These are phyloP conservation scores for Prunus mume DNA, from an alignment of 306 rosid genomes.

Conservation along the genomic window DNA sequence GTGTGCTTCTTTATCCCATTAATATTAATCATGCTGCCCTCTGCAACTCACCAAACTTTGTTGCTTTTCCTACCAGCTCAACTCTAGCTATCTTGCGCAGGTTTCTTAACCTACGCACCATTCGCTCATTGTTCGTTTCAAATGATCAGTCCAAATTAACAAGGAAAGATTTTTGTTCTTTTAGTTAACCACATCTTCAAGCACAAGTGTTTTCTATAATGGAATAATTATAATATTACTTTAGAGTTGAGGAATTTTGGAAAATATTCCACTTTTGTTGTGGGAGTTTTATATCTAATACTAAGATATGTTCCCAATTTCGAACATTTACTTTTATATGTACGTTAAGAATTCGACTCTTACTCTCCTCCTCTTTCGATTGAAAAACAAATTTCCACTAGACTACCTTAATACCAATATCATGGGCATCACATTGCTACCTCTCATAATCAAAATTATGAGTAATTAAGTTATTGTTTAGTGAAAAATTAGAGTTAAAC, in stretches of 20 bases:
- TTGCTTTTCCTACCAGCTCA: conserved; percentile 21
- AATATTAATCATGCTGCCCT: conserved; percentile 20
- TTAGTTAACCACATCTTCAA: no score
- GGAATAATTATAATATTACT: no score
- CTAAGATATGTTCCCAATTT: neutral
- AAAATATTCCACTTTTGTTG: neutral
- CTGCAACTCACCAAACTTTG: conserved; percentile 41
- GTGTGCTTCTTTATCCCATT: conserved; percentile 18
- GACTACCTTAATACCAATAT: neutral
- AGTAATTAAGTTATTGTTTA: neutral
- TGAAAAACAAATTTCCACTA: no score
- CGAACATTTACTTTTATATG: neutral
- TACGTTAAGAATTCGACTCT: neutral
- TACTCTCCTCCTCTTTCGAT: neutral
- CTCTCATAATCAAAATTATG: neutral
- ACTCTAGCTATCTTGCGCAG: conserved; percentile 19
- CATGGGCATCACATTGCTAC: neutral
- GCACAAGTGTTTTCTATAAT: no score
- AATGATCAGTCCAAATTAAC: neutral
- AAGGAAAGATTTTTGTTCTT: no score
- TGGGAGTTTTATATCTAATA: neutral
- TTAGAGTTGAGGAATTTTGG: no score
- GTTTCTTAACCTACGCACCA: conserved; percentile 13
- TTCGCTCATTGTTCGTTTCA: neutral
- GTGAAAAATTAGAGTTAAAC: neutral